Evolutionary conservation across 805 yeast genomes (phyloP).

Genomic region (Kodamaea kaohsiungensis): DNA sequence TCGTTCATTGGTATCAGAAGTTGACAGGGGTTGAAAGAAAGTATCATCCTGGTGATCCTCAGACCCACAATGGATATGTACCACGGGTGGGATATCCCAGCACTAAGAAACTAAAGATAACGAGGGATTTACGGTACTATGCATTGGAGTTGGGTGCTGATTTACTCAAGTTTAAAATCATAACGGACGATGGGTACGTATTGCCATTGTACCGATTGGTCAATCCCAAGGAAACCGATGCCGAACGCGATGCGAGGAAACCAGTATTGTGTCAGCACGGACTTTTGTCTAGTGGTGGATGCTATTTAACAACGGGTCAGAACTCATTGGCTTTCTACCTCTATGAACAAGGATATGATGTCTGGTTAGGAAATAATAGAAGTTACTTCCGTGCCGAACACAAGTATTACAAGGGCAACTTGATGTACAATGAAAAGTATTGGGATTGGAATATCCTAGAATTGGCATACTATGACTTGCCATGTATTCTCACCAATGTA

Average conservation of each 20-base stretch:
- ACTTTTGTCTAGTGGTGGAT: constrained; percentile 80
- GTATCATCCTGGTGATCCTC: constrained; percentile 23
- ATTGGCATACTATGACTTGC: constrained; percentile 76
- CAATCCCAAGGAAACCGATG: constrained; percentile 43
- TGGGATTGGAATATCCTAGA: constrained; percentile 96
- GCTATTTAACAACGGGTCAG: constrained; percentile 80
- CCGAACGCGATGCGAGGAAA: constrained; percentile 33
- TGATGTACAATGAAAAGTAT: constrained; percentile 50
- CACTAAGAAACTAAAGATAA: constrained; percentile 31
- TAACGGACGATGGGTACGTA: constrained; percentile 79
- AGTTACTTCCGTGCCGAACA: constrained; percentile 82
- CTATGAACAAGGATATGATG: constrained; percentile 65
- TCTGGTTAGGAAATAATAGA: constrained; percentile 90
- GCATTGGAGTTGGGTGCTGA: constrained; percentile 60
- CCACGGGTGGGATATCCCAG: constrained; percentile 39
- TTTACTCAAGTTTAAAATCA: constrained; percentile 56
- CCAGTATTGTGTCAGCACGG: constrained; percentile 88
- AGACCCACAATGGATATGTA: constrained; percentile 23
- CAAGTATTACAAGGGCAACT: constrained; percentile 30
- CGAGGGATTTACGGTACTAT: constrained; percentile 62
- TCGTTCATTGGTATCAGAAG: constrained; percentile 31
- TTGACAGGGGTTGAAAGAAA: constrained; percentile 31
- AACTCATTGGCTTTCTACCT: constrained; percentile 68
- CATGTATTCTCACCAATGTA: constrained; percentile 68
- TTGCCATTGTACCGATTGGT: constrained; percentile 65